These are phyloP conservation scores for Chlamydomonas sp. DNA, from an alignment of 139 green algal species.

Conservation along the genomic window DNA sequence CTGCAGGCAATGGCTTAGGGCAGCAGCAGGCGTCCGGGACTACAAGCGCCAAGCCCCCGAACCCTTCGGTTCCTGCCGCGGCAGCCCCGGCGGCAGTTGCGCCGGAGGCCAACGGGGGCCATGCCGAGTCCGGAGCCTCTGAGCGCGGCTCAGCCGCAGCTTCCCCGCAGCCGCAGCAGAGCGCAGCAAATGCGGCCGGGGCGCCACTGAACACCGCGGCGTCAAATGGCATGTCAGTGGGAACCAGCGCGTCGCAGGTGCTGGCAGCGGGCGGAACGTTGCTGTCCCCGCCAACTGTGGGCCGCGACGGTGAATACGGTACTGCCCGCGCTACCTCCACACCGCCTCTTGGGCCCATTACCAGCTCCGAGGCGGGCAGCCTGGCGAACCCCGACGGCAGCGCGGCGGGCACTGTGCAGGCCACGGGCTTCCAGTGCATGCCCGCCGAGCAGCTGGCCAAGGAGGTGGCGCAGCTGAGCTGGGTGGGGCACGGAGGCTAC, in stretches of 20 bases:
- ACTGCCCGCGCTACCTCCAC: not conserved
- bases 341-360: not conserved
- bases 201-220: no score
- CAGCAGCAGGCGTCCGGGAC: no score
- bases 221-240: not conserved
- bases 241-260: not conserved
- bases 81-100: not conserved
- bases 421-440: constrained; percentile 33
- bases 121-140: no score
- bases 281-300: not conserved
- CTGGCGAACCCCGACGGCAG: constrained; percentile 6
- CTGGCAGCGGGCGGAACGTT: constrained; percentile 17
- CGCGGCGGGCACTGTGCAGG: not conserved
- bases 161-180: no score
- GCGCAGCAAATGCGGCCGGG: no score
- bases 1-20: no score
- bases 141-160: no score
- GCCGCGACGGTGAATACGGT: not conserved
- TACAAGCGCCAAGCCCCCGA: no score
- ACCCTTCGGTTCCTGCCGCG: no score
- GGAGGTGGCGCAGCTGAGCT: constrained; percentile 37
- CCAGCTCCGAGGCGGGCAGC: constrained; percentile 21
- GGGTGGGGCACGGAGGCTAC: constrained; percentile 40
- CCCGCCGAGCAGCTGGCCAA: constrained; percentile 6
- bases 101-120: not conserved